A percentile compares a stretch with the other conserved stretches of the same genome.
These are phyloP conservation scores for Schizosaccharomyces osmophilus DNA, from an alignment of 805 yeast species.

Conservation along the genomic window DNA sequence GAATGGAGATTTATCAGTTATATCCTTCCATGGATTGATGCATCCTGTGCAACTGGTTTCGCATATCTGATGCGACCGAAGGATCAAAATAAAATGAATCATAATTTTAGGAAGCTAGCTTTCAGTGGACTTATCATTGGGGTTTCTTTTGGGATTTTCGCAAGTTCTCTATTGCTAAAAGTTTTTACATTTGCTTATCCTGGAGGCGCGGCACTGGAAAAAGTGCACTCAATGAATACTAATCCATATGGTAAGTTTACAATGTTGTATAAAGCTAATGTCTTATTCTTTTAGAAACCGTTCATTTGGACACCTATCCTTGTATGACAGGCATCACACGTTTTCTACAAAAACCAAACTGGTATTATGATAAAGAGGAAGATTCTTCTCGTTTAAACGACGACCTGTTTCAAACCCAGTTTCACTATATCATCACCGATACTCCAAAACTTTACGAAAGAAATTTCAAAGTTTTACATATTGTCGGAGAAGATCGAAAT, in stretches of 20 bases:
- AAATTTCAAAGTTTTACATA: neutral
- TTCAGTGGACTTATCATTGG: conserved; percentile 9
- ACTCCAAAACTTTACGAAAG: neutral
- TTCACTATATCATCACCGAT: conserved; percentile 7
- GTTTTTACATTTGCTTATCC: conserved; percentile 64
- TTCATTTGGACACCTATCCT: conserved; percentile 43
- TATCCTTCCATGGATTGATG: conserved; percentile 40
- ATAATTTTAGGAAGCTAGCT: neutral
- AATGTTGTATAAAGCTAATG: conserved; percentile 1
- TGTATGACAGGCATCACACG: conserved; percentile 73
- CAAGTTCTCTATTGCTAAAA: conserved; percentile 25
- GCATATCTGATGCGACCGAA: conserved; percentile 2
- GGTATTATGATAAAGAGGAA: conserved; percentile 57
- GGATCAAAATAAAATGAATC: too few relatives aligned
- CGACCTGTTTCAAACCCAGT: conserved; percentile 9
- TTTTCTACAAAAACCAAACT: conserved; percentile 34
- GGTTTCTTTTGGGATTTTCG: neutral
- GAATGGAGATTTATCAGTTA: conserved; percentile 83
- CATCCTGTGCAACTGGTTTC: conserved; percentile 41
- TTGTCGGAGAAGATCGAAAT: neutral
- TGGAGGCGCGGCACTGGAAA: conserved; percentile 51
- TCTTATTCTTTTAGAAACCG: conserved; percentile 20
- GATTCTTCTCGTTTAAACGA: conserved; percentile 15
- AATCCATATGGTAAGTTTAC: conserved; percentile 9
- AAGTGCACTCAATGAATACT: conserved; percentile 21